Base-by-base conservation (phyloP, 192 early-diverging fungal genomes). In the Gryganskiella cystojenkinii region DNA sequence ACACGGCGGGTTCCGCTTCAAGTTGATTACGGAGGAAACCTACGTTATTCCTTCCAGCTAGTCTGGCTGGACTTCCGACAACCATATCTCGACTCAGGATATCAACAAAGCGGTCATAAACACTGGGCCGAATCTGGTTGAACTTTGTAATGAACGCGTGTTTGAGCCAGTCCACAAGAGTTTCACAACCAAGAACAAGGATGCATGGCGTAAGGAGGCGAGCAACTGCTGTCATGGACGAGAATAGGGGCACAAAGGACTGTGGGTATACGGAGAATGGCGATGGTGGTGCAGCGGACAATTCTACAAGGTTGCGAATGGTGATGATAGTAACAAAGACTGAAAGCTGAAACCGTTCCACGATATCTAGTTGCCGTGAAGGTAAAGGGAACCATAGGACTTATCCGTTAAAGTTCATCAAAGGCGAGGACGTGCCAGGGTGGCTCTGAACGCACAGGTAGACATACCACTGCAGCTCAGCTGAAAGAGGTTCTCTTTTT, bases 121-220 rank as follows among this genome's bases (percentile, higher is more conserved):
- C 90, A 30, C 90, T 87, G 4, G 95, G 93, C 28, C 92, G 79
- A 64, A 98, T 94, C 64, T 93, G 91, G 80, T 99, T 99, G 80
- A 98, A 97, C 68, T 98, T 98, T 14, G 93, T 94, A 52, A 99
- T 95, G 78, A 99, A 99, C 0, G 98, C 94, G 80, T 99, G 98
- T 80, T 99, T 99, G 58, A 98, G 80, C 94, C 96, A 98, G 79
- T 99, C 97, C 7, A 98, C 95, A 20, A 97, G 66, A 11, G 98
- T 82, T 76, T 98, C 98, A 40, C 95, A 95, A 0, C 88, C 89
- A 53, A 94, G 86, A 6, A 99, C 95, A 64, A 96, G 85, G 33
- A 98, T 73, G 8, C 92, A 90, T 1, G 97, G 98, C 11, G 90
- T 92, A 60, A 96, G 68, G 14, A 96, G 67, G 11, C 92, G 81